Conservation (phyloP, 2,329 filamentous ascomycete species). For the Leptographium radiaticola region DNA sequence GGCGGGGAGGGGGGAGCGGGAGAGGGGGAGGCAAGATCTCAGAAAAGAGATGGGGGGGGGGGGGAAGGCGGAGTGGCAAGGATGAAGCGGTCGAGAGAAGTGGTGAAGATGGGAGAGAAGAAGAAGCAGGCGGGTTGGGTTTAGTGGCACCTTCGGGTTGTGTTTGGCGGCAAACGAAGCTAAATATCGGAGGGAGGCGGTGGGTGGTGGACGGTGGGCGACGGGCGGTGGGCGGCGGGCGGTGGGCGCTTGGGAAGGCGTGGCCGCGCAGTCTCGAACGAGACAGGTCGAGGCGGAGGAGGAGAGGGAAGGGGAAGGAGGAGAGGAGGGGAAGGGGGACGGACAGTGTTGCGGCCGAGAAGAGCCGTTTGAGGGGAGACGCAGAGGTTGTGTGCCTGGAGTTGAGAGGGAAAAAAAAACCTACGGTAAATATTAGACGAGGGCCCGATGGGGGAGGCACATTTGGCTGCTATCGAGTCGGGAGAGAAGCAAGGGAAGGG, state of each 20-base stretch:
- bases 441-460: neutral
- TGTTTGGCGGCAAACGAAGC: constrained; percentile 7
- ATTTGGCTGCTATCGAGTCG: neutral
- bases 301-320: neutral
- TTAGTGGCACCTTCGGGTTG: constrained; percentile 2
- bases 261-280: neutral
- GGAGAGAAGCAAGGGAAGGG: neutral
- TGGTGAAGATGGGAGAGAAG: neutral
- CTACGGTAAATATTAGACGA: neutral
- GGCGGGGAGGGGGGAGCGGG: too few species aligned
- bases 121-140: neutral
- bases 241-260: neutral
- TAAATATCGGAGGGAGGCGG: constrained; percentile 1
- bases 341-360: neutral
- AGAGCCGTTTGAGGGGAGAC: neutral
- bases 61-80: neutral
- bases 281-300: neutral
- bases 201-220: neutral
- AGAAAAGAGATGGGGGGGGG: neutral
- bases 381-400: too few species aligned
- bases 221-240: neutral
- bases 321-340: neutral
- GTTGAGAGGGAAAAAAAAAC: neutral
- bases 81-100: neutral
- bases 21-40: neutral